Percentiles rank a stretch among this genome's conserved stretches.
Evolutionary conservation across 2,329 filamentous ascomycete genomes (phyloP).

Genomic region (Penicillium sp.): DNA sequence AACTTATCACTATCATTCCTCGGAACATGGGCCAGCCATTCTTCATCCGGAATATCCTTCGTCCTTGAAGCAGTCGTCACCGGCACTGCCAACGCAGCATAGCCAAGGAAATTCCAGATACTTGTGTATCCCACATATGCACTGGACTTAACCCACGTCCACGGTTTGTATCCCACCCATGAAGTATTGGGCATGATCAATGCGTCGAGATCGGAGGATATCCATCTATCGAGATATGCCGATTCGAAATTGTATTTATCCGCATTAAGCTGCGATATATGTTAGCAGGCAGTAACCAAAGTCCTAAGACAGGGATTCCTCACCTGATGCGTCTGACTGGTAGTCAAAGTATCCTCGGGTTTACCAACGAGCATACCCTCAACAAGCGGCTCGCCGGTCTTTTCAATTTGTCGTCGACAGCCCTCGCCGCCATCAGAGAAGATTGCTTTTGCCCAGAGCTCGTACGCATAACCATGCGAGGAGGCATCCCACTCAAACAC

Average conservation of each 20-base stretch:
- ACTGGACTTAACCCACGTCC: constrained; percentile 36
- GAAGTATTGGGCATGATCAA: constrained; percentile 36
- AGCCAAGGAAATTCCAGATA: constrained; percentile 40
- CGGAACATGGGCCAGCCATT: constrained; percentile 37
- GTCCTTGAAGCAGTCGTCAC: constrained; percentile 30
- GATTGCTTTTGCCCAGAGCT: constrained; percentile 36
- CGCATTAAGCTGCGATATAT: constrained; percentile 22
- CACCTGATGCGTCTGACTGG: constrained; percentile 31
- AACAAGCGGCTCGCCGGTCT: constrained; percentile 36
- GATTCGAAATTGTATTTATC: constrained; percentile 33
- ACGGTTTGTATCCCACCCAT: constrained; percentile 35
- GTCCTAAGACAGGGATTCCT: background rate
- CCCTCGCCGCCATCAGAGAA: constrained; percentile 36
- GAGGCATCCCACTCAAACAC: constrained; percentile 37
- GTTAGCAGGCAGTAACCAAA: background rate
- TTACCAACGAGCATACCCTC: constrained; percentile 39
- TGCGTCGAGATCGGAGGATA: constrained; percentile 33
- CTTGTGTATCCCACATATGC: constrained; percentile 38
- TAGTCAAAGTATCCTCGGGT: constrained; percentile 27
- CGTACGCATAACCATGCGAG: constrained; percentile 29
- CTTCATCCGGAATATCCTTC: constrained; percentile 28
- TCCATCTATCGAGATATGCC: constrained; percentile 33
- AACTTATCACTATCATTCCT: constrained; percentile 33
- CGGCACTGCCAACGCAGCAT: constrained; percentile 34
- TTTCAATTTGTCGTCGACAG: constrained; percentile 28